These are phyloP conservation scores for Verticillium isaacii DNA, from an alignment of 2,329 filamentous ascomycete species.

Conservation along the genomic window DNA sequence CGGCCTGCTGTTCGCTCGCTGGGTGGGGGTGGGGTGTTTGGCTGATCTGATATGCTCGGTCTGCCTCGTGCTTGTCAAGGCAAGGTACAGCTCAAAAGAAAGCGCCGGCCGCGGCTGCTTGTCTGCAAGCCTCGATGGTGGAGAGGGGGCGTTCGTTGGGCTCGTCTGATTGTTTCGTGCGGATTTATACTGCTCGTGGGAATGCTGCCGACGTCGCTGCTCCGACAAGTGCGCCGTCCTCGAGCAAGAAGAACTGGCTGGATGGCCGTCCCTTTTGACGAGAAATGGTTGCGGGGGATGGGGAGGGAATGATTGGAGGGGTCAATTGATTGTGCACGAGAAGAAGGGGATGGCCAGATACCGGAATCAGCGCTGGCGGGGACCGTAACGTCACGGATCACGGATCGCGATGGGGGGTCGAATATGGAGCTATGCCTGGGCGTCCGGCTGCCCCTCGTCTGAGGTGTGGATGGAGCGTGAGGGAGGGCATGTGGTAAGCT, in stretches of 20 bases:
- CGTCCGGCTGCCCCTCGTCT: not conserved
- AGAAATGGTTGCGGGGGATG: not conserved
- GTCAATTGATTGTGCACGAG: not conserved
- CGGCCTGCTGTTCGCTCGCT: not conserved
- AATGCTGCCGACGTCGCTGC: not conserved
- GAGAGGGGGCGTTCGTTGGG: not conserved
- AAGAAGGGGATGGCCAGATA: not conserved
- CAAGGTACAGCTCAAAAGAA: not conserved
- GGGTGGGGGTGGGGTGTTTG: not conserved
- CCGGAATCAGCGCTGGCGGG: not conserved
- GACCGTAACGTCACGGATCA: not conserved
- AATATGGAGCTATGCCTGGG: not conserved
- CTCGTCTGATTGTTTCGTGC: not conserved
- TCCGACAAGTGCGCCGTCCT: not conserved
- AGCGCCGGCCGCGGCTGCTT: not conserved
- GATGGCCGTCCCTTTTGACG: not conserved
- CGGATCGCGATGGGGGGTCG: not conserved
- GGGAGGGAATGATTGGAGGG: not conserved
- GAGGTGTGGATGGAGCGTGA: not conserved
- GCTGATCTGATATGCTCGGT: not conserved
- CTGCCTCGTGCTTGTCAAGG: not conserved
- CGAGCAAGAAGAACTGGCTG: not conserved
- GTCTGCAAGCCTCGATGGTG: not conserved
- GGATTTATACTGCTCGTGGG: not conserved
- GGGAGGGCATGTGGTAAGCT: not conserved